These are phyloP conservation scores for Pisolithus sp. DNA, from an alignment of 768 basidiomycete species.

Conservation along the genomic window DNA sequence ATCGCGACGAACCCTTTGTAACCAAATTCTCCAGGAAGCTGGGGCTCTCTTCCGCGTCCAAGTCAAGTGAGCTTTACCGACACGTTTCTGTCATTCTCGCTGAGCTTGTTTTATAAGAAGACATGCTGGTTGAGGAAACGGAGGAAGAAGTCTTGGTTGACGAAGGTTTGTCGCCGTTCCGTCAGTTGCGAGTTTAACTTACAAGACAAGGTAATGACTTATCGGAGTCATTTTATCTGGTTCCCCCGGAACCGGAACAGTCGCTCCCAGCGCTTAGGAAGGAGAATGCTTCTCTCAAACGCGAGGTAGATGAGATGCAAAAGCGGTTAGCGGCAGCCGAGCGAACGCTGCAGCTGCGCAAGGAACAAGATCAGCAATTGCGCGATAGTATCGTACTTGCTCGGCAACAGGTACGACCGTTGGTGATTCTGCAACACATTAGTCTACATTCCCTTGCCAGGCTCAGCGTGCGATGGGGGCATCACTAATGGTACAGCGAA, in stretches of 20 bases:
- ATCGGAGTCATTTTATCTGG: constrained; percentile 74
- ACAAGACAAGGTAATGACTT: constrained; percentile 50
- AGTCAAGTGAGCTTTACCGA: constrained; percentile 13
- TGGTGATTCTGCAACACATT: not conserved
- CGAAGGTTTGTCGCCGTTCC: constrained; percentile 41
- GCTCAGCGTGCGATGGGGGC: constrained; percentile 77
- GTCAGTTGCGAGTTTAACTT: not conserved
- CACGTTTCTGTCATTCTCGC: not conserved
- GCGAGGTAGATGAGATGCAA: constrained; percentile 52
- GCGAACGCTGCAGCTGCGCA: constrained; percentile 56
- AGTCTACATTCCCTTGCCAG: constrained; percentile 34
- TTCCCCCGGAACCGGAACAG: constrained; percentile 56
- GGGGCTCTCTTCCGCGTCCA: constrained; percentile 19
- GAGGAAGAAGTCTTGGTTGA: constrained; percentile 60
- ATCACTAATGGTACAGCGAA: constrained; percentile 50
- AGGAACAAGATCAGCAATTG: constrained; percentile 73
- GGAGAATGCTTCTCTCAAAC: constrained; percentile 62
- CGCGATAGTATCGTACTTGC: constrained; percentile 76
- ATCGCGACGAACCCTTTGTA: constrained; percentile 58
- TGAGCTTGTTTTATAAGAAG: constrained; percentile 16
- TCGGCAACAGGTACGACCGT: constrained; percentile 50
- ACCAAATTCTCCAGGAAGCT: constrained; percentile 47
- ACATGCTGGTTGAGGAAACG: constrained; percentile 34
- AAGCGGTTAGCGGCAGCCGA: constrained; percentile 57
- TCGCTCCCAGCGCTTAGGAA: constrained; percentile 46